A percentile compares a stretch with the other conserved stretches of the same genome.
Conservation (phyloP, 73 alveolate species). For the Paramecium octaurelia region DNA sequence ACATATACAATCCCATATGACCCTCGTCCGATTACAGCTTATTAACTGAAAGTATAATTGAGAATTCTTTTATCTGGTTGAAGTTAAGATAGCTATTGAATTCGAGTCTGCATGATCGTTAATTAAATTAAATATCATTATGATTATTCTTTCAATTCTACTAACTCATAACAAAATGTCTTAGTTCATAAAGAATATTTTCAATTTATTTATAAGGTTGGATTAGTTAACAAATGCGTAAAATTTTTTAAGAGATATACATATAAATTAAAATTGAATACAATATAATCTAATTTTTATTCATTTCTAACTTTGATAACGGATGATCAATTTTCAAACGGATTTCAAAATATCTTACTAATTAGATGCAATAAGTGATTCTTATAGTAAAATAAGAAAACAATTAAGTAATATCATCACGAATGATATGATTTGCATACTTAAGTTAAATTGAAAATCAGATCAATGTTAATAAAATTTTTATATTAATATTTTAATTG, state of each 20-base stretch:
- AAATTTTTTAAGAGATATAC: not conserved
- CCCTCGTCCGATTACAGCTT: slow-evolving; percentile 53
- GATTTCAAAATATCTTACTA: too few relatives aligned
- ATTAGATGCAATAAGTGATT: too few relatives aligned
- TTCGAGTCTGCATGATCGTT: slow-evolving; percentile 32
- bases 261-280: too few relatives aligned
- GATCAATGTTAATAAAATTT: too few relatives aligned
- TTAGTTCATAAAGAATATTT: not conserved
- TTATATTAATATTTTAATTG: too few relatives aligned
- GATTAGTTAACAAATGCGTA: too few relatives aligned
- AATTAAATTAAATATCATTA: not conserved
- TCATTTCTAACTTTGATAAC: too few relatives aligned
- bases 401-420: too few relatives aligned
- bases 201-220: not conserved
- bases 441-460: too few relatives aligned
- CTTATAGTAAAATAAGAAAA: too few relatives aligned
- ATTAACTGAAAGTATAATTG: slow-evolving; percentile 35
- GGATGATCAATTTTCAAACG: too few relatives aligned
- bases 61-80: slow-evolving; percentile 50
- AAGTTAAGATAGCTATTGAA: slow-evolving; percentile 11
- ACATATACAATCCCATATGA: slow-evolving; percentile 58
- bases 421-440: too few relatives aligned
- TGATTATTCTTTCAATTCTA: not conserved
- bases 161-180: not conserved
- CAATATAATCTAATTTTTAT: not conserved